Evolutionary conservation across 2,329 filamentous ascomycete genomes (phyloP).

Genomic region (Nemania bipapillata): DNA sequence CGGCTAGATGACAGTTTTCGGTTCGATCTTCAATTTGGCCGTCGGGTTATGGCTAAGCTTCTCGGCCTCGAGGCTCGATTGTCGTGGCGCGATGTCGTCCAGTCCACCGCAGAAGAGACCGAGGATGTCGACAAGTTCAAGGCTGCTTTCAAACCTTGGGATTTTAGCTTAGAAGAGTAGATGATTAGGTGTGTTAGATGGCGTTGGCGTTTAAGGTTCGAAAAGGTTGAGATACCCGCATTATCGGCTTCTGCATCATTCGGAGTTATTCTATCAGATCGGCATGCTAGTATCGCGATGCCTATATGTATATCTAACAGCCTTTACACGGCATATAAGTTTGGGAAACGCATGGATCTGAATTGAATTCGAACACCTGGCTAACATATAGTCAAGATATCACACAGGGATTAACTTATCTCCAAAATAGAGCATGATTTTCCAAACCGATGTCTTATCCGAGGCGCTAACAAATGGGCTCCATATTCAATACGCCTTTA

Average conservation of each 20-base stretch:
- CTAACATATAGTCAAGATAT: neutral
- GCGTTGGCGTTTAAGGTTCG: conserved; percentile 36
- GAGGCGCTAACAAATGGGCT: too few relatives aligned
- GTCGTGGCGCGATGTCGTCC: conserved; percentile 85
- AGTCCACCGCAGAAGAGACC: conserved; percentile 80
- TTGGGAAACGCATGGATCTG: neutral
- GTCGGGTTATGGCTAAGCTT: conserved; percentile 87
- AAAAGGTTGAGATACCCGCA: conserved; percentile 47
- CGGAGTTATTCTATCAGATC: conserved; percentile 28
- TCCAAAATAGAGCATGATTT: neutral
- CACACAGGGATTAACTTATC: neutral
- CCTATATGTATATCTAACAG: conserved; percentile 2
- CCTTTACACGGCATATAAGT: conserved; percentile 2
- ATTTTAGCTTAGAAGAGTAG: conserved; percentile 71
- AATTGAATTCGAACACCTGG: neutral
- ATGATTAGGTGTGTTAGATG: conserved; percentile 27
- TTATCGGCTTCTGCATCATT: conserved; percentile 37
- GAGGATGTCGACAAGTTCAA: conserved; percentile 83
- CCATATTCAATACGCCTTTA: too few relatives aligned
- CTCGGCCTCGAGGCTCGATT: conserved; percentile 80
- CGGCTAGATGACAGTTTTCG: conserved; percentile 75
- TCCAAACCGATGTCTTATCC: too few relatives aligned
- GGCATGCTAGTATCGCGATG: neutral
- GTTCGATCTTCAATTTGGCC: conserved; percentile 91
- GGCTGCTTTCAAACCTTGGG: conserved; percentile 82